Percentiles rank a stretch among this genome's conserved stretches.
These are phyloP conservation scores for Russula olivacea DNA, from an alignment of 768 basidiomycete genomes.

Conservation along the genomic window DNA sequence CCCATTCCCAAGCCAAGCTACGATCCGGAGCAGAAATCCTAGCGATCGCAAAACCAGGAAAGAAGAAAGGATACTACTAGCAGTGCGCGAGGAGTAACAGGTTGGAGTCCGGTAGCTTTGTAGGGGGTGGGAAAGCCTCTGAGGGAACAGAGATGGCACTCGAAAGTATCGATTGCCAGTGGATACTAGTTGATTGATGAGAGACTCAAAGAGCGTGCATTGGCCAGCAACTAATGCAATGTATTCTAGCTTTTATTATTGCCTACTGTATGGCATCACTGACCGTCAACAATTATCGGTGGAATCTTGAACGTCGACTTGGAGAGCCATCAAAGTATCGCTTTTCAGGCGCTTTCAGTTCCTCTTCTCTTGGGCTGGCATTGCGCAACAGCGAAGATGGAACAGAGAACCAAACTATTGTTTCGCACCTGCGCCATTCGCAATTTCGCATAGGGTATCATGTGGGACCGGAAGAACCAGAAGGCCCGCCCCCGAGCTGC, in stretches of 20 bases:
- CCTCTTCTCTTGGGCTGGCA: not conserved
- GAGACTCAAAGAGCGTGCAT: too few relatives aligned
- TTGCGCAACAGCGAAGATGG: not conserved
- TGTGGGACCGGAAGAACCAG: too few relatives aligned
- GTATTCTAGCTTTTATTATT: too few relatives aligned
- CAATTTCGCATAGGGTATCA: too few relatives aligned
- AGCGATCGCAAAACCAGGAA: not conserved
- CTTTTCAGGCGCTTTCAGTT: not conserved
- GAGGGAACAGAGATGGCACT: not conserved
- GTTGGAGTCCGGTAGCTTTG: not conserved
- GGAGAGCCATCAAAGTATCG: not conserved
- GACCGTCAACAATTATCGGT: too few relatives aligned
- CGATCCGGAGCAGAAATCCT: not conserved
- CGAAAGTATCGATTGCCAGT: too few relatives aligned
- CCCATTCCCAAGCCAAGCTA: not conserved
- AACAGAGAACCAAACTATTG: not conserved
- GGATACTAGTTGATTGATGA: not conserved
- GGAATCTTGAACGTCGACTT: too few relatives aligned
- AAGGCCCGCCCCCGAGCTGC: too few relatives aligned
- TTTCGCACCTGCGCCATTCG: not conserved
- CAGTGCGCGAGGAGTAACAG: not conserved
- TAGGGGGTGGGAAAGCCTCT: not conserved
- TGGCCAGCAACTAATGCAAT: too few relatives aligned
- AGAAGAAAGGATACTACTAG: not conserved
- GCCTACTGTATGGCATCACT: too few relatives aligned